Base-by-base conservation (phyloP, 2,329 filamentous ascomycete species). In the Drechslera avenae region DNA sequence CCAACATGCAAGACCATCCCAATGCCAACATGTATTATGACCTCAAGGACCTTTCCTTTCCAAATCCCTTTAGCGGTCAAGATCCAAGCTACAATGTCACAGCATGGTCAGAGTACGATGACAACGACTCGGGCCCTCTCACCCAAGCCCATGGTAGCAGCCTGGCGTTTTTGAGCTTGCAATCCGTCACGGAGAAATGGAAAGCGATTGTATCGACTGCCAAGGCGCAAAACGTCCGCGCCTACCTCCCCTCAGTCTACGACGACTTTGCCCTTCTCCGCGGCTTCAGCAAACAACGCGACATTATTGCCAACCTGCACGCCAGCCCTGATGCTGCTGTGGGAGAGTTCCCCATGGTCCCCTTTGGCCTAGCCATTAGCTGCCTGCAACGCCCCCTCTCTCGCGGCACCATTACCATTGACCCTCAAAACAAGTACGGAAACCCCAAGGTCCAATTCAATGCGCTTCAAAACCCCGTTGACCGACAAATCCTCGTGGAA, bases 361-460 rank as follows among this genome's bases (percentile, higher is more conserved):
- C 66, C 2, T 65, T 63, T 17, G 60, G 64, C 6, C 57, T 62
- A 5, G 60, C 64, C 5, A 60, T 62, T 14, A 56, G 53, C 18
- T 53, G 60, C 0, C 41, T 65, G 21, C 59, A 66, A 34, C 63
- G 64, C 5, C 60, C 66, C 0, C 50, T 68, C 14, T 66, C 63
- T 0, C 72, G 75, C 33, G 75, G 75, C 17, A 72, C 69, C 13
- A 64, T 76, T 43, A 70, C 64, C 3, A 59, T 76, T 41, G 64
- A 75, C 51, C 66, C 70, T 1, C 62, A 63, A 8, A 63, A 75
- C 50, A 72, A 71, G 3, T 52, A 57, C 13, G 62, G 57, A 3
- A 56, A 51, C 2, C 73, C 73, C 2, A 39, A 74, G 5, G 60
- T 75, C 6, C 56, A 72, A 30, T 73, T 62, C 50, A 68, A 68